phyloP scores from a whole-genome alignment of 495 filamentous ascomycete genomes.

The Bathelium albidoporum region DNA sequence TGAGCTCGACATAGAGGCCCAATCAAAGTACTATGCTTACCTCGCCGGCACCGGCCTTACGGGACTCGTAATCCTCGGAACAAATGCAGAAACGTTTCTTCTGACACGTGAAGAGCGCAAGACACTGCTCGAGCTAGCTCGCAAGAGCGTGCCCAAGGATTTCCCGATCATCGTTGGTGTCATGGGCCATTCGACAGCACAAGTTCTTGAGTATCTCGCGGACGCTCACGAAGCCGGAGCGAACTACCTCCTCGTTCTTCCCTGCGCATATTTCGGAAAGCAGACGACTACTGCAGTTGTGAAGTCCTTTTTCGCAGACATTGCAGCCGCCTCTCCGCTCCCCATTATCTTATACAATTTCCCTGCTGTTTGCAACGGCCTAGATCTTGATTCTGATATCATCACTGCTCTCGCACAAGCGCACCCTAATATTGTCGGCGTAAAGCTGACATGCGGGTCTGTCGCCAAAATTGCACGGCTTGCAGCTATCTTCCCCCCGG shows the following conservation, averaged over 20 bases:
- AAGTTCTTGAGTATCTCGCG: conserved; percentile 44
- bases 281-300: conserved; percentile 47
- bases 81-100: conserved; percentile 16
- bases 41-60: conserved; percentile 9
- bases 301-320: conserved; percentile 49
- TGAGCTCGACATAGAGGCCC: conserved; percentile 3
- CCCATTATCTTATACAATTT: conserved; percentile 61
- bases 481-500: conserved; percentile 41
- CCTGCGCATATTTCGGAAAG: conserved; percentile 53
- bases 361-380: conserved; percentile 57
- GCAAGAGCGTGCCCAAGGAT: background rate
- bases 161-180: conserved; percentile 26
- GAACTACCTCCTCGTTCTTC: conserved; percentile 49
- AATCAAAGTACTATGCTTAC: conserved; percentile 15
- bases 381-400: conserved; percentile 54
- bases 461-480: conserved; percentile 54
- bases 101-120: conserved; percentile 13
- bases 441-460: conserved; percentile 58
- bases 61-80: conserved; percentile 13
- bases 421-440: conserved; percentile 47
- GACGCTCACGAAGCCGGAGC: conserved; percentile 49
- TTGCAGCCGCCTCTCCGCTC: conserved; percentile 39
- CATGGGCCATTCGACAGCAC: conserved; percentile 50
- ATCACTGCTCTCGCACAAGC: conserved; percentile 41
- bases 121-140: background rate